Evolutionary conservation across 179 eudicot genomes (phyloP).

Genomic region (Nepenthes alata): DNA sequence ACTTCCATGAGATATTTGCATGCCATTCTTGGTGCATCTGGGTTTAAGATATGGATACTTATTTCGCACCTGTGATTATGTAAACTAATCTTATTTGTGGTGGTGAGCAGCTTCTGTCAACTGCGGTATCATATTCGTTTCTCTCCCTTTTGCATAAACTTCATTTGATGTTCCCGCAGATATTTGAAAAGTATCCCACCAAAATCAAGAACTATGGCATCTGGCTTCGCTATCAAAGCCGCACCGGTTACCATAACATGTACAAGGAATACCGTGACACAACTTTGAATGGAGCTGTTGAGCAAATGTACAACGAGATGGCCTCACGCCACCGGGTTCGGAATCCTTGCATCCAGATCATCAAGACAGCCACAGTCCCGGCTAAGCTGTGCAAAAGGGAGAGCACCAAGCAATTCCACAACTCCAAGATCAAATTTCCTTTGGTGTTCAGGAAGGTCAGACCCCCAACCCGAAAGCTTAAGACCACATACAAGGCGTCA

Average conservation of each 20-base stretch:
- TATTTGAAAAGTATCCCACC: constrained; percentile 83
- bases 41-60: too few relatives aligned
- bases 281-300: constrained; percentile 70
- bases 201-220: constrained; percentile 84
- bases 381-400: constrained; percentile 85
- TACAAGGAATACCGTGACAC: constrained; percentile 92
- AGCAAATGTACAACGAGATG: constrained; percentile 93
- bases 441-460: constrained; percentile 66
- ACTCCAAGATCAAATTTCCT: constrained; percentile 74
- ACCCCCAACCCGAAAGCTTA: constrained; percentile 77
- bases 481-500: constrained; percentile 84
- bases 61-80: too few relatives aligned
- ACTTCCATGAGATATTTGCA: too few relatives aligned
- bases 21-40: too few relatives aligned
- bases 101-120: too few relatives aligned
- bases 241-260: constrained; percentile 94
- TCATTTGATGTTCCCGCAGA: constrained; percentile 17
- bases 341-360: constrained; percentile 77
- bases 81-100: too few relatives aligned
- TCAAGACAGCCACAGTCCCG: constrained; percentile 74
- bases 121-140: background rate
- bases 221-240: constrained; percentile 78
- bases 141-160: background rate
- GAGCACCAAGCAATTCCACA: constrained; percentile 78
- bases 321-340: constrained; percentile 92